phyloP scores from a whole-genome alignment of 352 stramenopile genomes.

The Pythium monospermum region DNA sequence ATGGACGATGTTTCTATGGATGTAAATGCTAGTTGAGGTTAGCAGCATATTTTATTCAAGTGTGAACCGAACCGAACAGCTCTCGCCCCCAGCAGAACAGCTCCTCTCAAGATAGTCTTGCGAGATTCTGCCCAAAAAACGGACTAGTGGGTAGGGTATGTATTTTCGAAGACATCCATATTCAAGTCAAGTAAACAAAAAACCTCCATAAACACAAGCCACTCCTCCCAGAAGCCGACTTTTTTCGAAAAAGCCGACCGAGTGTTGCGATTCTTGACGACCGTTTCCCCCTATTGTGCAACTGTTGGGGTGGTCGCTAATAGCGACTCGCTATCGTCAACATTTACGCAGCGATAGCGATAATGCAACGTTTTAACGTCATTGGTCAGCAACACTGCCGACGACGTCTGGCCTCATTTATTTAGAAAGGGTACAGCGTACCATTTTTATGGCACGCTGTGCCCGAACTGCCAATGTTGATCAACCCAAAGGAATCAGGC shows the following conservation, averaged over 20 bases:
- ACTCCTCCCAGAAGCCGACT: constrained; percentile 15
- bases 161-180: constrained; percentile 13
- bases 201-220: constrained; percentile 15
- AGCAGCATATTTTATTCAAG: constrained; percentile 14
- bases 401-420: no score
- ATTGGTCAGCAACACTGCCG: no score
- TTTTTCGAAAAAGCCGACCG: background rate
- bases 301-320: no score
- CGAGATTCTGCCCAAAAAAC: constrained; percentile 17
- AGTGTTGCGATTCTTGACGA: no score
- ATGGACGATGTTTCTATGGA: constrained; percentile 13
- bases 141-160: constrained; percentile 16
- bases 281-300: no score
- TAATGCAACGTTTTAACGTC: no score
- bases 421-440: background rate
- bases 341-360: no score
- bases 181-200: constrained; percentile 16
- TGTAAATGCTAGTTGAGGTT: constrained; percentile 11
- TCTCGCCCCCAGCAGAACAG: constrained; percentile 10
- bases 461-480: background rate
- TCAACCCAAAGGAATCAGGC: no score
- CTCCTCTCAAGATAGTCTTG: background rate
- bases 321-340: no score
- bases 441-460: background rate
- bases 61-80: constrained; percentile 1